These are phyloP conservation scores for Linnemannia hyalina DNA, from an alignment of 192 early-diverging fungal species.

Conservation along the genomic window DNA sequence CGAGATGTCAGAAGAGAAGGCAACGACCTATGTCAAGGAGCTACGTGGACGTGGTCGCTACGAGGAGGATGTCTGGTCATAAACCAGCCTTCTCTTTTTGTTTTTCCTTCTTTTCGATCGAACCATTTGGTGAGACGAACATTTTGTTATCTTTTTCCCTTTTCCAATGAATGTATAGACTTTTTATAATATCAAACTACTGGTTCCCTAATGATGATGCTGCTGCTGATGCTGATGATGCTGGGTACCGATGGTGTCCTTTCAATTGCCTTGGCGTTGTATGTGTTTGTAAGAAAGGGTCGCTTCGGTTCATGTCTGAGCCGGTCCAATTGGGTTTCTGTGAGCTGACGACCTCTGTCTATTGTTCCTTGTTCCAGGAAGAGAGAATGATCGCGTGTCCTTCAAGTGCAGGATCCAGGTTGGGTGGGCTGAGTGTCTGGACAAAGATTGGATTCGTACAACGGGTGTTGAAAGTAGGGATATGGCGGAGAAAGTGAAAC, in stretches of 20 bases:
- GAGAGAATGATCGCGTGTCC: background rate
- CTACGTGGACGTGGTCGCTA: conserved; percentile 85
- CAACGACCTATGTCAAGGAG: conserved; percentile 86
- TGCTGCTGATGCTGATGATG: background rate
- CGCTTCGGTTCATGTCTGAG: background rate
- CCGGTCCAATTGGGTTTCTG: background rate
- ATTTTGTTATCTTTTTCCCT: background rate
- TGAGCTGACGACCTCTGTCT: no score
- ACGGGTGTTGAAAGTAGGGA: background rate
- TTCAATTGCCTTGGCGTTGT: background rate
- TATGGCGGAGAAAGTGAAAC: background rate
- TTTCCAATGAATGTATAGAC: conserved; percentile 1
- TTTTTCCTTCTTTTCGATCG: background rate
- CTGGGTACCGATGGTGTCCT: background rate
- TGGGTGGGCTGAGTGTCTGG: background rate
- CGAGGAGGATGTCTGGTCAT: conserved; percentile 96
- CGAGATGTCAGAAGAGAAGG: conserved; percentile 73
- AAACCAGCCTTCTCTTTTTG: conserved; percentile 29
- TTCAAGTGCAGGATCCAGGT: background rate
- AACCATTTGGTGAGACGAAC: background rate
- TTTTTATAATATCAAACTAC: background rate
- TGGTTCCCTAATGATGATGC: background rate
- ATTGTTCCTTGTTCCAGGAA: background rate
- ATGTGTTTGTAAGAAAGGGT: background rate
- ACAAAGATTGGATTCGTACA: background rate